phyloP scores from a whole-genome alignment of 805 yeast species.

The Teunomyces tritomae region DNA sequence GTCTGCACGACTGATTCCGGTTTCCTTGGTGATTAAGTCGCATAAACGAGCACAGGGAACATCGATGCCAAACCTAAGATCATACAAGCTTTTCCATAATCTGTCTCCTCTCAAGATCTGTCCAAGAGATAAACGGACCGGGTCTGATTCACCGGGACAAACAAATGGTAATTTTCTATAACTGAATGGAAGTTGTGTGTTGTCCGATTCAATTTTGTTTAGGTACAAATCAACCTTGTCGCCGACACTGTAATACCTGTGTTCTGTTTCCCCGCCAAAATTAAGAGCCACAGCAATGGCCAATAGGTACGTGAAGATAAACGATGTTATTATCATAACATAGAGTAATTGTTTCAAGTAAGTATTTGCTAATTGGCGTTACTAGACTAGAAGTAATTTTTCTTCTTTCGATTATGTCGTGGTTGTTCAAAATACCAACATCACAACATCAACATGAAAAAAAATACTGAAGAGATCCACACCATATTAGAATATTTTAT shows the following conservation, averaged over 20 bases:
- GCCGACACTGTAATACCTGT: slow-evolving; percentile 42
- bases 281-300: slow-evolving; percentile 6
- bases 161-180: slow-evolving; percentile 78
- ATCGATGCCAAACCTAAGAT: slow-evolving; percentile 63
- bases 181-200: slow-evolving; percentile 72
- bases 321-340: slow-evolving; percentile 1
- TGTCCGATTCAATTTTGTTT: slow-evolving; percentile 75
- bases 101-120: slow-evolving; percentile 81
- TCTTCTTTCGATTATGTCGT: not conserved
- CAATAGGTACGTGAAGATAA: not conserved
- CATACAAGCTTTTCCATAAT: slow-evolving; percentile 70
- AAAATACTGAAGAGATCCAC: not conserved
- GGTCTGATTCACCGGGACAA: slow-evolving; percentile 61
- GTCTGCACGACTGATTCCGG: slow-evolving; percentile 54
- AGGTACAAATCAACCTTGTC: slow-evolving; percentile 68
- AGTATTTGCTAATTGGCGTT: not conserved
- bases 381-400: not conserved
- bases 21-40: slow-evolving; percentile 55
- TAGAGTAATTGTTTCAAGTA: not conserved
- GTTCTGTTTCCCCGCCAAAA: slow-evolving; percentile 28
- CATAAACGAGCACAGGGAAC: slow-evolving; percentile 66
- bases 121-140: slow-evolving; percentile 66
- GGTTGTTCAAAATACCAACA: not conserved
- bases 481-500: not conserved
- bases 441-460: not conserved